Percentiles rank a stretch among this genome's conserved stretches.
phyloP scores from a whole-genome alignment of 495 filamentous ascomycete species.

The Xylaria castorea region DNA sequence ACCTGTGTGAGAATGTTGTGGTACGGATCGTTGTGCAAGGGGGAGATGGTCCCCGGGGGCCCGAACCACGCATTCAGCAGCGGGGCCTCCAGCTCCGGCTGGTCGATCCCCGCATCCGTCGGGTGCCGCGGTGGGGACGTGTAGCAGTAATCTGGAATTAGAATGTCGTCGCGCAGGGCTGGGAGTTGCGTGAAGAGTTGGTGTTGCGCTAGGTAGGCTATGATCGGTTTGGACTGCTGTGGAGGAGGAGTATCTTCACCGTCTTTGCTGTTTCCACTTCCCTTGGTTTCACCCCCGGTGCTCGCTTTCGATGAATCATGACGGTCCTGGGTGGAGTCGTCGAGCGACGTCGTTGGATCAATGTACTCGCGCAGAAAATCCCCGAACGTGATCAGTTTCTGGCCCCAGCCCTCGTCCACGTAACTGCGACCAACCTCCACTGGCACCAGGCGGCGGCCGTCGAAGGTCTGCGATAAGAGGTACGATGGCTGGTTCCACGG shows the following conservation, averaged over 20 bases:
- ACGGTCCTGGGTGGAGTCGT: background rate
- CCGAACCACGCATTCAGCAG: conserved; percentile 93
- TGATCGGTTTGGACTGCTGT: conserved; percentile 33
- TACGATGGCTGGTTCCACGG: conserved; percentile 79
- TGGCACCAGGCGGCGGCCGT: conserved; percentile 80
- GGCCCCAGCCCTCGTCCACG: conserved; percentile 84
- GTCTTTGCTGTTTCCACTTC: background rate
- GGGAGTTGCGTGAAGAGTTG: conserved; percentile 86
- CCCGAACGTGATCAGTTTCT: conserved; percentile 77
- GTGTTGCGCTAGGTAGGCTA: conserved; percentile 91
- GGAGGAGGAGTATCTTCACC: conserved; percentile 24
- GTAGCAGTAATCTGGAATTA: conserved; percentile 86
- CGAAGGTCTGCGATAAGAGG: conserved; percentile 75
- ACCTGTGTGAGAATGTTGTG: conserved; percentile 93
- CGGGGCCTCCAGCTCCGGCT: conserved; percentile 58
- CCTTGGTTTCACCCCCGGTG: background rate
- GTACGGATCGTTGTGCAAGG: conserved; percentile 91
- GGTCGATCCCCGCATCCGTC: conserved; percentile 58
- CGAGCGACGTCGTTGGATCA: conserved; percentile 27
- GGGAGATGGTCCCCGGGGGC: conserved; percentile 84
- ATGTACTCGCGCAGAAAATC: conserved; percentile 72
- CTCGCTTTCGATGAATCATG: background rate
- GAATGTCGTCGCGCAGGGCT: conserved; percentile 74
- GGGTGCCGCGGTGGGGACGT: conserved; percentile 59
- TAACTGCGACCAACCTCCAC: conserved; percentile 91